These are phyloP conservation scores for Ceratocystis lukuohia DNA, from an alignment of 2,329 filamentous ascomycete species.

Conservation along the genomic window DNA sequence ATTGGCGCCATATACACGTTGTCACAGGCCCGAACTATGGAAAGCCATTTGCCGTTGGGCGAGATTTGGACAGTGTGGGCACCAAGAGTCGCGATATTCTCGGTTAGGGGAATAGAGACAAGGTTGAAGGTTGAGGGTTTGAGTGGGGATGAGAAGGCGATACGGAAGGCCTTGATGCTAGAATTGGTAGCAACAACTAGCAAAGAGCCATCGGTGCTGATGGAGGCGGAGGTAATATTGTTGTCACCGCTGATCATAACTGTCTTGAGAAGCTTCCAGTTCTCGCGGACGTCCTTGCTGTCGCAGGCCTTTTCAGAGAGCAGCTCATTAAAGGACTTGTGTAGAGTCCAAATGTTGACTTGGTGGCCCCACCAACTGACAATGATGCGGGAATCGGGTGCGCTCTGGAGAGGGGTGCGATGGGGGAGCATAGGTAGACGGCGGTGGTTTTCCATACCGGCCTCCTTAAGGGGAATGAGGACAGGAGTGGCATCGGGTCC, in stretches of 20 bases:
- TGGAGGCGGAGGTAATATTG: constrained; percentile 61
- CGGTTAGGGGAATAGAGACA: constrained; percentile 53
- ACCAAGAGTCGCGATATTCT: constrained; percentile 43
- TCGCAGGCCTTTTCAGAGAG: constrained; percentile 31
- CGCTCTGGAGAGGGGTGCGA: constrained; percentile 56
- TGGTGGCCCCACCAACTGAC: constrained; percentile 89
- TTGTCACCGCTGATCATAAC: constrained; percentile 62
- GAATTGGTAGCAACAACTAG: constrained; percentile 63
- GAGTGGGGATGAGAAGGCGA: constrained; percentile 28
- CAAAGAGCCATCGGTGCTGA: constrained; percentile 58
- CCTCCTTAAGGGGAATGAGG: constrained; percentile 58
- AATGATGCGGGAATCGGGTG: constrained; percentile 58
- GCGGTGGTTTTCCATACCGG: constrained; percentile 72
- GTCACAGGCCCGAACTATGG: constrained; percentile 48
- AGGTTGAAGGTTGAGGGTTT: constrained; percentile 51
- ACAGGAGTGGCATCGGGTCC: constrained; percentile 77
- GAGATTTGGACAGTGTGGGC: constrained; percentile 59
- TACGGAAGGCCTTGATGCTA: constrained; percentile 62
- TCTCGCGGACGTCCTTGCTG: constrained; percentile 35
- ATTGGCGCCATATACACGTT: constrained; percentile 42
- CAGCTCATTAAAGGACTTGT: constrained; percentile 34
- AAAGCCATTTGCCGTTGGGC: constrained; percentile 56
- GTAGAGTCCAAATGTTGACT: constrained; percentile 64
- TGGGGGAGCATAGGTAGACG: constrained; percentile 76
- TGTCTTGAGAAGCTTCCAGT: constrained; percentile 54